Evolutionary conservation across 352 stramenopile genomes (phyloP).

Genomic region (Phytopythium aichiense): DNA sequence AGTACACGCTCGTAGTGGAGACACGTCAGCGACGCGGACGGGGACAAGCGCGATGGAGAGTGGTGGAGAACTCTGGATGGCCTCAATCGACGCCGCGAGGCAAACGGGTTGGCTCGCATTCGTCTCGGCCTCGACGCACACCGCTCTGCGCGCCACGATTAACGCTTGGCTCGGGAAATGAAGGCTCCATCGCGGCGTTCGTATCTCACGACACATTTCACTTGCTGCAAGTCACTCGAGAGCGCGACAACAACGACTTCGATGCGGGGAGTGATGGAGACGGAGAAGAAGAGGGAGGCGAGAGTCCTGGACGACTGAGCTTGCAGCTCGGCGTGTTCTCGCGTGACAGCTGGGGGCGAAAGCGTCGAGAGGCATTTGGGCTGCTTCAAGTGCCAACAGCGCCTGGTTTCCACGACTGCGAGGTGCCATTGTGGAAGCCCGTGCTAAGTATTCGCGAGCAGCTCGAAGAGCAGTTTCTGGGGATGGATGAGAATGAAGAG

Average conservation of each 20-base stretch:
- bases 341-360: constrained; percentile 41
- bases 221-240: background rate
- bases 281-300: background rate
- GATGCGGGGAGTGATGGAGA: background rate
- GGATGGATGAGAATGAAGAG: constrained; percentile 20
- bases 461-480: constrained; percentile 66
- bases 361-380: constrained; percentile 27
- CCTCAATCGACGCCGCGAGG: background rate
- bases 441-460: constrained; percentile 31
- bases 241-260: background rate
- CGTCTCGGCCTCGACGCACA: constrained; percentile 3
- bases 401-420: constrained; percentile 26
- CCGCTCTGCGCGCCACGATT: constrained; percentile 17
- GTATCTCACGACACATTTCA: constrained; percentile 20
- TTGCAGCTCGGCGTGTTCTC: constrained; percentile 39
- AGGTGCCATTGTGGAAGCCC: constrained; percentile 32
- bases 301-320: background rate
- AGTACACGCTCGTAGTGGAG: constrained; percentile 20
- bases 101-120: background rate
- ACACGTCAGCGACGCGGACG: background rate
- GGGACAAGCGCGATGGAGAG: background rate
- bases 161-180: background rate
- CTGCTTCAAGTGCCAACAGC: constrained; percentile 28
- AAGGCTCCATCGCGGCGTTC: constrained; percentile 13
- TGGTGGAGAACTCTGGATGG: background rate